Evolutionary conservation across 352 stramenopile species (phyloP), one percentile per base, ranked within the genome.

Genomic region (Phytophthora litchii): DNA sequence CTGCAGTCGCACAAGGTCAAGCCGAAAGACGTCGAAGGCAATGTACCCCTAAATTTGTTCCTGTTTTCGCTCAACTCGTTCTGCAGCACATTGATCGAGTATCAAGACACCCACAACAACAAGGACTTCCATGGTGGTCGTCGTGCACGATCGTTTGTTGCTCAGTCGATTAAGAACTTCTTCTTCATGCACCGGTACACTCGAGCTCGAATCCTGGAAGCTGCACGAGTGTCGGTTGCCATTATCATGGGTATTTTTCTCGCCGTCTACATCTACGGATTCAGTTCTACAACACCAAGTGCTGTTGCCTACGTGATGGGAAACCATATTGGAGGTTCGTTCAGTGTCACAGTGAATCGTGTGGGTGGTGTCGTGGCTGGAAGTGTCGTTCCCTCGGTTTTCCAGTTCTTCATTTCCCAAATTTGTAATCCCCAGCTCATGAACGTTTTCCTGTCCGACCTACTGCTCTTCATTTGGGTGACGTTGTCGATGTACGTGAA

Each of bases 21-120:
- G 16, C 51, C 67, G 41, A 84, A 88, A 57, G 80, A 92, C n/a
- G 68, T 94, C 3, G 80, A 88, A 51, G 84, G 80, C n/a, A 94
- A 94, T 42, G 76, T 92, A 0, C 82, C 84, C 6, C 67, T 94
- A 12, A 91, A 92, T 50, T 56, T 94, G 14, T 94, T 94, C 55
- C 59, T 92, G 3, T 94, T 92, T 51, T 92, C 85, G 23, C 72
- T 94, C 38, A 86, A 94, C 60, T 92, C 85, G 23, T 89, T 92
- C 38, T 94, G 85, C 64, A 80, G 77, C 36, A 91, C 82, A 3
- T 38, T 94, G 13, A 79, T 92, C 27, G 74, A 86, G 40, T 93
- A 87, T 53, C 74, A 90, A 64, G 69, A 78, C 19, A 68, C 29
- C 0, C 78, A 89, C 68, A 91, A 92, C 91, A 61, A 63, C 67